Base-by-base conservation (phyloP, 1,284 basidiomycete species). In the Microbotryomycetes sp. region DNA sequence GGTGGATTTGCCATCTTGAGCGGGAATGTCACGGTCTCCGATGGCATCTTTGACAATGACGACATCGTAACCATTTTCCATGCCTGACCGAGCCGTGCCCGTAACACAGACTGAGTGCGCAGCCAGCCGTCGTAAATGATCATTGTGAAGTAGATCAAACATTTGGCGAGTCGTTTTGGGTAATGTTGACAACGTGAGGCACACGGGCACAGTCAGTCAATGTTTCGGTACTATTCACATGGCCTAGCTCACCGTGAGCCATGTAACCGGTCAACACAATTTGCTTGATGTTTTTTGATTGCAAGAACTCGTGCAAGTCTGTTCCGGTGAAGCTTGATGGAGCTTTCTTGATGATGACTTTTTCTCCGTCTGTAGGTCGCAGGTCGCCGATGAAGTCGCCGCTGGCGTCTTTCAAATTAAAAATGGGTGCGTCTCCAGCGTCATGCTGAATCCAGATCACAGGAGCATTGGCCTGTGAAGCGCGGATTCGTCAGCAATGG, bases 391-490 rank as follows among this genome's bases (percentile, higher is more conserved):
- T 56, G 48, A 55, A 55, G 49, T 54, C 59, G 31, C 27, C 45
- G n/a, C 18, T 31, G 16, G 28, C 31, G 45, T 48, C 46, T n/a
- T 60, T 47, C 23, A 47, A 46, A 46, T 60, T 57, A 30, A 60
- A 60, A 29, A 60, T 49, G 23, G 52, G 54, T 11, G 53, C 54
- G 9, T 30, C 47, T 13, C 59, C 56, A 2, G 54, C 60, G 23
- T 35, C 52, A 55, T 61, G 60, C 28, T 61, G 60, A 9, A 61
- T 41, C 46, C 46, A 61, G 28, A 61, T 61, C 47, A 61, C 57
- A 18, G 60, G 60, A 28, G 60, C 60, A 7, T 48, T 57, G 11
- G 49, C 50, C 52, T 57, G 23, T 24, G 18, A 18, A 45, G 18
- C 11, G 35, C 9, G 35, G 35, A 18, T 41, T 41, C 18, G 35